Evolutionary conservation across 352 stramenopile species (phyloP).

Genomic region (Globisporangium uncinulatum): DNA sequence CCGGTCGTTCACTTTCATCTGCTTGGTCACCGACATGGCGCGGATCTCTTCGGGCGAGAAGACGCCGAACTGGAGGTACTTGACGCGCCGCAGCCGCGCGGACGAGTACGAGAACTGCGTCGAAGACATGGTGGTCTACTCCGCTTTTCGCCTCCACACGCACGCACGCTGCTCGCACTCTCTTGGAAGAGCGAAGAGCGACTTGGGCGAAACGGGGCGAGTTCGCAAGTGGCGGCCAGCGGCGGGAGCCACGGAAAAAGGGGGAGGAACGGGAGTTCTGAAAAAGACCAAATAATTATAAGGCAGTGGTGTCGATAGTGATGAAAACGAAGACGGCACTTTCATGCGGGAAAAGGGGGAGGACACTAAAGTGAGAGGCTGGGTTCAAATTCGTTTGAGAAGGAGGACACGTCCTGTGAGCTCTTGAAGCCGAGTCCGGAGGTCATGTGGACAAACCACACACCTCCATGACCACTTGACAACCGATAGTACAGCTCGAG

Average conservation of each 20-base stretch:
- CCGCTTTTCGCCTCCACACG: conserved; percentile 4
- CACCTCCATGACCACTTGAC: too few relatives aligned
- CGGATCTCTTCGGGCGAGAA: conserved; percentile 97
- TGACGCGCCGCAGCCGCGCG: conserved; percentile 92
- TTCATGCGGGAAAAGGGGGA: too few relatives aligned
- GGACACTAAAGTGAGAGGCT: too few relatives aligned
- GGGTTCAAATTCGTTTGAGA: too few relatives aligned
- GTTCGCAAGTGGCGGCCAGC: conserved; percentile 53
- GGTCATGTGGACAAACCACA: too few relatives aligned
- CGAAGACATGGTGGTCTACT: conserved; percentile 43
- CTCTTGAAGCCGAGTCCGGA: too few relatives aligned
- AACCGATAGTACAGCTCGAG: too few relatives aligned
- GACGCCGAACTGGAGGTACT: conserved; percentile 98
- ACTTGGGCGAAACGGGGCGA: conserved; percentile 53
- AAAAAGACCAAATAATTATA: neutral
- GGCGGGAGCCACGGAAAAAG: conserved; percentile 7
- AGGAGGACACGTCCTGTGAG: too few relatives aligned
- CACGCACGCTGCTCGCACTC: conserved; percentile 10
- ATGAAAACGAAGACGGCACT: too few relatives aligned
- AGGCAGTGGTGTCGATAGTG: too few relatives aligned
- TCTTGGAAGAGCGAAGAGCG: neutral
- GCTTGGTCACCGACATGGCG: conserved; percentile 95
- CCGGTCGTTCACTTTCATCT: conserved; percentile 95
- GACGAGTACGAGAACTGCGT: conserved; percentile 95
- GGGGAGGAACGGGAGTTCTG: conserved; percentile 11